phyloP scores from a whole-genome alignment of 169 alveolate genomes.

The Plasmodium gallinaceum region DNA sequence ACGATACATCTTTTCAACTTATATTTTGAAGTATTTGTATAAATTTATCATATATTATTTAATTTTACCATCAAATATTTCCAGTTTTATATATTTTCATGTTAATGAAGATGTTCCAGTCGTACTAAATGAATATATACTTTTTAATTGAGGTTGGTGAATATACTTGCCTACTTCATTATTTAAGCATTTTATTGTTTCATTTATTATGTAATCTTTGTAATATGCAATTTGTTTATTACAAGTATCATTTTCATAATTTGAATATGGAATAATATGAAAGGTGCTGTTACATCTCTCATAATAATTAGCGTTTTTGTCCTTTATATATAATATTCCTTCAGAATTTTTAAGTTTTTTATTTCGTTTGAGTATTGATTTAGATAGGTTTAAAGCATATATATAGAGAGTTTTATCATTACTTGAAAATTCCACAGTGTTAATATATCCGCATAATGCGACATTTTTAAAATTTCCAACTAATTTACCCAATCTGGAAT shows the following conservation, averaged over 20 bases:
- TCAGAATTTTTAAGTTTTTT: not conserved
- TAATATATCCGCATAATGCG: conserved; percentile 58
- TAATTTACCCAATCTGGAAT: conserved; percentile 68
- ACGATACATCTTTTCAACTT: no score
- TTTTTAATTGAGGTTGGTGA: conserved; percentile 9
- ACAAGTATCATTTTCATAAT: conserved; percentile 18
- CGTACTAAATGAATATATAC: conserved; percentile 43
- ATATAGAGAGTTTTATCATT: conserved; percentile 39
- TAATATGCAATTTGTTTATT: conserved; percentile 13
- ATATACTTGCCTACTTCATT: conserved; percentile 15
- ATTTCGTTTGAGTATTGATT: conserved; percentile 53
- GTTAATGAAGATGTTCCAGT: conserved; percentile 16
- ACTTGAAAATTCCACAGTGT: conserved; percentile 44
- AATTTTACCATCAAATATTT: no score
- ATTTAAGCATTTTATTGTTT: conserved; percentile 13
- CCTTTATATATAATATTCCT: conserved; percentile 15
- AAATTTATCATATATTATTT: no score
- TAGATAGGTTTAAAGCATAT: conserved; percentile 46
- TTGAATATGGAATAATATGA: conserved; percentile 17
- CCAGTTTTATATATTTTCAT: no score
- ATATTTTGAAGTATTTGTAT: no score
- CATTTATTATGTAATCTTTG: not conserved
- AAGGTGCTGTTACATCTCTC: not conserved
- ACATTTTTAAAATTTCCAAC: conserved; percentile 44
- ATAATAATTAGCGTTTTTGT: not conserved